These are phyloP conservation scores for Aspergillus intermedius DNA, from an alignment of 2,329 filamentous ascomycete genomes.

Conservation along the genomic window DNA sequence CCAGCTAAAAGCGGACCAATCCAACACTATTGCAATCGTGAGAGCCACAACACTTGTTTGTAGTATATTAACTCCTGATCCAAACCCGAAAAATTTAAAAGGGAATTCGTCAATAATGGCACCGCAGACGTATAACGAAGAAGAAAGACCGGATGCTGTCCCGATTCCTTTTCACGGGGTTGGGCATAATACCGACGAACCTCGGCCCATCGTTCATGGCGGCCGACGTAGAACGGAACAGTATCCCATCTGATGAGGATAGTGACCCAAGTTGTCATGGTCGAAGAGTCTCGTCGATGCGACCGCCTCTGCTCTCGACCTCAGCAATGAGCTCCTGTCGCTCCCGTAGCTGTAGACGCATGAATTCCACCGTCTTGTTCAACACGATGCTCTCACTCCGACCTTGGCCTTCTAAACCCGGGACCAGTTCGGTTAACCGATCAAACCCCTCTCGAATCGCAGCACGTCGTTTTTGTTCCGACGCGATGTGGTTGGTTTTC, in stretches of 20 bases:
- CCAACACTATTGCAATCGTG: too few species aligned
- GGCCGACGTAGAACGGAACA: neutral
- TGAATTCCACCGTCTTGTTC: slow-evolving; percentile 61
- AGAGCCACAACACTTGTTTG: too few species aligned
- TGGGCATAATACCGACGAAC: neutral
- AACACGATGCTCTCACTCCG: slow-evolving; percentile 82
- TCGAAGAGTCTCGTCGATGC: slow-evolving; percentile 41
- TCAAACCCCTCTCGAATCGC: slow-evolving; percentile 82
- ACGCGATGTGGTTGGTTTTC: slow-evolving; percentile 67
- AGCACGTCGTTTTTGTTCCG: slow-evolving; percentile 58
- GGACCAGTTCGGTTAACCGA: slow-evolving; percentile 69
- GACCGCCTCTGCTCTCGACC: slow-evolving; percentile 54
- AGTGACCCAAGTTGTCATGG: slow-evolving; percentile 12
- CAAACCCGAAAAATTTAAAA: neutral
- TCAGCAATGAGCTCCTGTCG: slow-evolving; percentile 53
- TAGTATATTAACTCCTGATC: neutral
- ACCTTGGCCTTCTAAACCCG: slow-evolving; percentile 73
- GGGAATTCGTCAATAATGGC: neutral
- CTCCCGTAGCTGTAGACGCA: slow-evolving; percentile 54
- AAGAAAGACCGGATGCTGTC: too few species aligned
- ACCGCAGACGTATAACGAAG: too few species aligned
- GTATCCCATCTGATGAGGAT: neutral
- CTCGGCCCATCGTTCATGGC: neutral
- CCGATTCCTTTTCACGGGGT: too few species aligned
- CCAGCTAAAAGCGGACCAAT: neutral